A percentile compares a stretch with the other conserved stretches of the same genome.
Conservation (phyloP, 2,329 filamentous ascomycete genomes). For the Alternaria hordeiaustralica region DNA sequence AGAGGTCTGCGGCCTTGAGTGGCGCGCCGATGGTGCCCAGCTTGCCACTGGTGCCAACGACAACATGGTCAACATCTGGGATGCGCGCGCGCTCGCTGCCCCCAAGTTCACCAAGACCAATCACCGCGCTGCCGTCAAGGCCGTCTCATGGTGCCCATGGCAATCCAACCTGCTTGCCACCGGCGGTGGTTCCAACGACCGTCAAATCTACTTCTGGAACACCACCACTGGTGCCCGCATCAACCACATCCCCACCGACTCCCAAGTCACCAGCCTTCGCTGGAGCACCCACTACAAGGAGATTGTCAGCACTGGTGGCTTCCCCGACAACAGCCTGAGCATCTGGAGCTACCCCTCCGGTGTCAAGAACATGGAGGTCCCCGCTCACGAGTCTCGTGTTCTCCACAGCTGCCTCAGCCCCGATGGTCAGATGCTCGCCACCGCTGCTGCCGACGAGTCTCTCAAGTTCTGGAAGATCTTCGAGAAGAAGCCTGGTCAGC, state of each 20-base stretch:
- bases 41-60: slow-evolving; percentile 98
- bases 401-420: slow-evolving; percentile 96
- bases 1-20: slow-evolving; percentile 97
- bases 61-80: slow-evolving; percentile 99
- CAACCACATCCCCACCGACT: slow-evolving; percentile 99
- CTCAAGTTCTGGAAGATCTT: slow-evolving; percentile 99
- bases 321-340: slow-evolving; percentile 98
- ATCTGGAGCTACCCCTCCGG: slow-evolving; percentile 99
- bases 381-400: slow-evolving; percentile 94
- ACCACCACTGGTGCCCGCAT: slow-evolving; percentile 95
- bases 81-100: slow-evolving; percentile 87
- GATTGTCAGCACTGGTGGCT: slow-evolving; percentile 95
- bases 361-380: slow-evolving; percentile 97
- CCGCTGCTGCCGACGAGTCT: slow-evolving; percentile 92
- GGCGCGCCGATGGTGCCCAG: slow-evolving; percentile 95
- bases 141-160: slow-evolving; percentile 98
- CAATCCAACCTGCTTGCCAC: slow-evolving; percentile 96
- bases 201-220: slow-evolving; percentile 99
- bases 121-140: slow-evolving; percentile 98
- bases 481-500: slow-evolving; percentile 90
- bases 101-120: slow-evolving; percentile 99
- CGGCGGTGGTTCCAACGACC: slow-evolving; percentile 93
- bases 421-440: slow-evolving; percentile 97
- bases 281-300: slow-evolving; percentile 98
- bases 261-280: slow-evolving; percentile 92